Evolutionary conservation across 2,329 filamentous ascomycete species (phyloP).

Genomic region (Endocalyx cinctus): DNA sequence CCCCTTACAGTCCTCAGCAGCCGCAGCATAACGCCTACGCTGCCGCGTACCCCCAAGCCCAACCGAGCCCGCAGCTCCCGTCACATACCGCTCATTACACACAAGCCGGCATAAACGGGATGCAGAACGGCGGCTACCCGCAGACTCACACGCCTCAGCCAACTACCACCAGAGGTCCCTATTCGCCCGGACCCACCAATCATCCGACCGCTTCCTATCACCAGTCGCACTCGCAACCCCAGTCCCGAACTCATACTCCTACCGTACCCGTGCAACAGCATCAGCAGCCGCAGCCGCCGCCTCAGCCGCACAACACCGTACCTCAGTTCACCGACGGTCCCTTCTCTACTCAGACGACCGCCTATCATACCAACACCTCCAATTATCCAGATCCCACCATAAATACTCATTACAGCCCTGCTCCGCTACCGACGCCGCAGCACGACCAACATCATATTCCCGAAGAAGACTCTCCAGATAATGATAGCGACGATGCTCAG

Average conservation of each 20-base stretch:
- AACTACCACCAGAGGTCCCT: constrained; percentile 15
- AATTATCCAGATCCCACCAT: constrained; percentile 25
- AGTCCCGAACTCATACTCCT: neutral
- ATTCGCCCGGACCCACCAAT: constrained; percentile 20
- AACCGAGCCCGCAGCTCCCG: constrained; percentile 20
- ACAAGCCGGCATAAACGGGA: constrained; percentile 14
- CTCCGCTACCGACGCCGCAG: constrained; percentile 20
- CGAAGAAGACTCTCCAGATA: constrained; percentile 19
- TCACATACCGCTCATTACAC: constrained; percentile 19
- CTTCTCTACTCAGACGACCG: constrained; percentile 21
- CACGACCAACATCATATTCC: constrained; percentile 18
- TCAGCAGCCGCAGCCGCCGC: constrained; percentile 13
- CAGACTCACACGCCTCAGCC: constrained; percentile 17
- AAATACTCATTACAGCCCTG: constrained; percentile 25
- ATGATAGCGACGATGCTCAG: constrained; percentile 27
- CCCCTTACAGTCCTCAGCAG: constrained; percentile 23
- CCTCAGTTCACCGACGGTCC: constrained; percentile 23
- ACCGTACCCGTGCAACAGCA: too few species aligned
- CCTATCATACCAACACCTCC: constrained; percentile 20
- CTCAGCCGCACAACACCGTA: constrained; percentile 17
- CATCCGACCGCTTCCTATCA: constrained; percentile 16
- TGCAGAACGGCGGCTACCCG: constrained; percentile 17
- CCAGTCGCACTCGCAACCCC: too few species aligned
- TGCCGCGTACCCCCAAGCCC: constrained; percentile 16
- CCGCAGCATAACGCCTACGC: constrained; percentile 11